Evolutionary conservation across 2,329 filamentous ascomycete genomes (phyloP).

Genomic region (Nannizziopsis barbatae): DNA sequence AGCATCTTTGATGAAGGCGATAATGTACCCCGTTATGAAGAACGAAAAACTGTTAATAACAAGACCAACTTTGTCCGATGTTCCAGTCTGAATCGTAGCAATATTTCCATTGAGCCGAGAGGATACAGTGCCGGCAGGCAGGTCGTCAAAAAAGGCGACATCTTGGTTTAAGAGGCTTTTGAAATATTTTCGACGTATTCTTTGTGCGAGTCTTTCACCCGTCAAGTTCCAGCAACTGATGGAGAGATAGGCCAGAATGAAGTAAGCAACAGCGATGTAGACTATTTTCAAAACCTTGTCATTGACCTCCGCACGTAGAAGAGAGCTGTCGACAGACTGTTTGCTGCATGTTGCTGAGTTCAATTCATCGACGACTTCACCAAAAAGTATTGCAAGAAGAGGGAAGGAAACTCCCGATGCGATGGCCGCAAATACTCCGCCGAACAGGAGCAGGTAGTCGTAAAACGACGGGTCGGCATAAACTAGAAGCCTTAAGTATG

Average conservation of each 20-base stretch:
- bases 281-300: slow-evolving; percentile 45
- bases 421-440: slow-evolving; percentile 21
- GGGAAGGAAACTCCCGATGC: slow-evolving; percentile 25
- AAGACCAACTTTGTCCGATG: slow-evolving; percentile 42
- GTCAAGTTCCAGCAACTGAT: slow-evolving; percentile 49
- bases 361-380: slow-evolving; percentile 24
- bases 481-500: slow-evolving; percentile 14
- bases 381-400: slow-evolving; percentile 24
- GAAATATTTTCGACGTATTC: slow-evolving; percentile 48
- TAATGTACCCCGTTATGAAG: slow-evolving; percentile 40
- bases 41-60: slow-evolving; percentile 37
- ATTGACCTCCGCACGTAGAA: slow-evolving; percentile 39
- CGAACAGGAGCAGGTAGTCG: slow-evolving; percentile 16
- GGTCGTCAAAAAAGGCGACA: slow-evolving; percentile 37
- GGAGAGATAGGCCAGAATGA: slow-evolving; percentile 49
- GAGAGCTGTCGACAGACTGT: slow-evolving; percentile 2
- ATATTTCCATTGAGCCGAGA: slow-evolving; percentile 40
- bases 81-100: slow-evolving; percentile 37
- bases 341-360: slow-evolving; percentile 20
- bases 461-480: slow-evolving; percentile 15
- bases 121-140: slow-evolving; percentile 38
- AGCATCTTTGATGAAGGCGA: slow-evolving; percentile 40
- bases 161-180: slow-evolving; percentile 46
- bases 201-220: slow-evolving; percentile 47
- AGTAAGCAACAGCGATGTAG: slow-evolving; percentile 48